Base-by-base conservation (phyloP, 2,329 filamentous ascomycete species). In the Cordyceps cateniannulata region DNA sequence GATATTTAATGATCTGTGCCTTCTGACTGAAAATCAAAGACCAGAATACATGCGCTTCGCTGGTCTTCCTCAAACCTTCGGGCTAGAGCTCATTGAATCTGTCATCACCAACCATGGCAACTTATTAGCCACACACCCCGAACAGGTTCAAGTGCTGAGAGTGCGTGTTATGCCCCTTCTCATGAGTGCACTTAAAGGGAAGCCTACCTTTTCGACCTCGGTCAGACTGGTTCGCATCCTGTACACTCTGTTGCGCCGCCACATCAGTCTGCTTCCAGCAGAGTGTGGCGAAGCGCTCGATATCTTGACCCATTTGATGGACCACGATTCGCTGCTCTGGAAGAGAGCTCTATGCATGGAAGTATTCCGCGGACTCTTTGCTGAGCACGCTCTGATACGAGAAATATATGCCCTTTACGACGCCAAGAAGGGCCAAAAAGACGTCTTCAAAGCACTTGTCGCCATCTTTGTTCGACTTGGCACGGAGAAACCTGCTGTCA, bases 281-380 rank as follows among this genome's bases (percentile, higher is more conserved):
- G 92, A 98, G 72, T 93, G 91, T 63, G 90, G 93, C 55, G 89
- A 93, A 68, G 89, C 90, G 1, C 77, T 98, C 20, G 86, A 89
- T 16, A 81, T 96, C 24, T 76, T 98, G 48, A 96, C 90, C 2
- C 89, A 96, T 65, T 83, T 96, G 64, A 81, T 98, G 16, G 95
- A 99, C 69, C 90, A 93, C 55, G 95, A 98, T 64, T 86, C 88
- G 2, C 80, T 85, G 0, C 69, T 86, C 5, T 99, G 96, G 95
- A 97, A 93, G 72, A 83, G 93, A 62, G 87, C 91, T 0, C 75
- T 98, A 6, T 96, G 91, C 64, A 90, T 99, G 84, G 95, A 99
- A 70, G 85, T 97, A 0, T 91, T 97, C 67, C 85, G 90, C 60
- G 88, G 89, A 7, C 83, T 98, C 7, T 96, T 96, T 73, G 82